Percentiles rank a stretch among this genome's conserved stretches.
Evolutionary conservation across 164 flowering plant genomes (phyloP).

Genomic region (Liquidambar formosana): DNA sequence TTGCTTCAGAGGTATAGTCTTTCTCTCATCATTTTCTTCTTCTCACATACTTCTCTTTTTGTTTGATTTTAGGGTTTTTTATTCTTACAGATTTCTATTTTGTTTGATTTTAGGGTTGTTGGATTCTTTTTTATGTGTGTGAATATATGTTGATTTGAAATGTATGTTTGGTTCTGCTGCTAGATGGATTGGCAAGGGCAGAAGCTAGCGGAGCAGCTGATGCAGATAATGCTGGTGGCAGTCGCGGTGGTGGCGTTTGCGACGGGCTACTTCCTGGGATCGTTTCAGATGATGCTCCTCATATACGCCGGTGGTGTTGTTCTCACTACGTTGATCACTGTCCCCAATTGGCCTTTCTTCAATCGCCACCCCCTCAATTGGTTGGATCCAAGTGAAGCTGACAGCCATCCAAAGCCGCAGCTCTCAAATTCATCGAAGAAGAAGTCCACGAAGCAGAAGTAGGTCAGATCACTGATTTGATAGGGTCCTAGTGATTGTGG

Average conservation of each 20-base stretch:
- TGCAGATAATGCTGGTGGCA: conserved; percentile 75
- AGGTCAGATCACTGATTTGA: conserved; percentile 23
- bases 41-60: too few species aligned
- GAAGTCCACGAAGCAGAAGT: conserved; percentile 64
- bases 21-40: too few species aligned
- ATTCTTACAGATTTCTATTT: too few species aligned
- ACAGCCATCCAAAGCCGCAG: conserved; percentile 74
- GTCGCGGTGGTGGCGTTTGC: conserved; percentile 63
- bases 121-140: too few species aligned
- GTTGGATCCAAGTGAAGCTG: conserved; percentile 80
- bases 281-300: conserved; percentile 72
- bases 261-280: conserved; percentile 56
- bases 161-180: background rate
- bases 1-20: too few species aligned
- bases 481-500: too few species aligned
- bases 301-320: conserved; percentile 73
- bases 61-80: too few species aligned
- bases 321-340: conserved; percentile 65
- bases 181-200: conserved; percentile 99
- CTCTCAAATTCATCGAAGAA: conserved; percentile 41
- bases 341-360: conserved; percentile 93
- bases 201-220: conserved; percentile 81
- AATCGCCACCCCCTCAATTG: conserved; percentile 83
- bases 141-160: background rate
- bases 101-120: too few species aligned